Evolutionary conservation across 495 filamentous ascomycete genomes (phyloP).

Genomic region (Chaetomium cochliodes): DNA sequence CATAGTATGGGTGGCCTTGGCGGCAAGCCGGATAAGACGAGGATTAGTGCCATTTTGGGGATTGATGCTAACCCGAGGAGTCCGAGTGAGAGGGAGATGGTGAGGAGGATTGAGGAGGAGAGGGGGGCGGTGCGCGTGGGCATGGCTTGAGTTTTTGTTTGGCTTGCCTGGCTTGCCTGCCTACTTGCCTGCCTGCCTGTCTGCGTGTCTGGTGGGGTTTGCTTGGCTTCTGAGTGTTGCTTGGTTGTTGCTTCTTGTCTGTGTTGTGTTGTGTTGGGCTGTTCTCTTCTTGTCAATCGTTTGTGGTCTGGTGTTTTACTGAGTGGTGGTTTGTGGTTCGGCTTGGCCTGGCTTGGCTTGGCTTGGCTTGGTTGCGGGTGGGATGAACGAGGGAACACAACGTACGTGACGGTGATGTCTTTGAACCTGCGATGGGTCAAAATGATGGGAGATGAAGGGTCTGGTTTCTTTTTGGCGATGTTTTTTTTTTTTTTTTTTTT

Average conservation of each 20-base stretch:
- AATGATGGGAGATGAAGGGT: slow-evolving; percentile 6
- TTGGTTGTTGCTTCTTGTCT: too few species aligned
- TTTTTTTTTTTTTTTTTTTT: slow-evolving; percentile 5
- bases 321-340: slow-evolving; percentile 4
- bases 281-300: slow-evolving; percentile 18
- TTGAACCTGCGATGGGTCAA: not conserved
- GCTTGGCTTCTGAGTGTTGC: too few species aligned
- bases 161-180: too few species aligned
- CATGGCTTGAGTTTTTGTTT: not conserved
- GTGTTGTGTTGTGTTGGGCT: slow-evolving; percentile 11
- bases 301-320: slow-evolving; percentile 3
- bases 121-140: slow-evolving; percentile 25
- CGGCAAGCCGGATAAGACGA: slow-evolving; percentile 48
- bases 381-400: not conserved
- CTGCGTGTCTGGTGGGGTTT: not conserved
- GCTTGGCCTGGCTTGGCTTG: too few species aligned
- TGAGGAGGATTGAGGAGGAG: slow-evolving; percentile 52
- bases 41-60: slow-evolving; percentile 55
- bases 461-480: slow-evolving; percentile 8
- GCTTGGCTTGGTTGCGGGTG: not conserved
- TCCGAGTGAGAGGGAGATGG: slow-evolving; percentile 54
- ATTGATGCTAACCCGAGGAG: slow-evolving; percentile 54
- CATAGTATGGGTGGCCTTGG: not conserved
- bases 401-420: too few species aligned
- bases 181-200: not conserved